phyloP scores from a whole-genome alignment of 306 rosid genomes.

The Dryas alaskensis region DNA sequence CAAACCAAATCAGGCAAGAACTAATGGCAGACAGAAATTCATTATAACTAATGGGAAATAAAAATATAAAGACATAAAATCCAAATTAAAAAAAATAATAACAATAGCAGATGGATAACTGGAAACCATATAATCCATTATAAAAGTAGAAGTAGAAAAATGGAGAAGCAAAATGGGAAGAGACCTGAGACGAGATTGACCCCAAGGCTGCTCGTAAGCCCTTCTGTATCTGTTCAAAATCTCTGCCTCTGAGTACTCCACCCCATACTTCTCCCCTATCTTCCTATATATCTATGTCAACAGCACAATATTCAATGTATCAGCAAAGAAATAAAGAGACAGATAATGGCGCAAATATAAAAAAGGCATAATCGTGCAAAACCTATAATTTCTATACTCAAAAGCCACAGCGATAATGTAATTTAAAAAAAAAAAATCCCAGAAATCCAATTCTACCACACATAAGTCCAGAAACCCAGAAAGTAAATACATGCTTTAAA shows the following conservation, averaged over 20 bases:
- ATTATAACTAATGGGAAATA: background rate
- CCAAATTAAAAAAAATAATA: background rate
- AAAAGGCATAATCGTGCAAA: background rate
- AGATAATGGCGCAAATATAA: background rate
- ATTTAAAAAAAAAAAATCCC: background rate
- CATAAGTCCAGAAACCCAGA: background rate
- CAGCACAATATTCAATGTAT: background rate
- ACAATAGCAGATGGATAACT: background rate
- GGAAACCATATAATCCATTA: background rate
- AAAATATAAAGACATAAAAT: background rate
- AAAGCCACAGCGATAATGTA: background rate
- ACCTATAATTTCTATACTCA: background rate
- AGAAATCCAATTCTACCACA: background rate
- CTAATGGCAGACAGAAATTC: background rate
- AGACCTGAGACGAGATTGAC: constrained; percentile 90
- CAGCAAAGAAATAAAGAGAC: background rate
- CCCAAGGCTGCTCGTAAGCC: constrained; percentile 94
- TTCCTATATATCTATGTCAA: constrained; percentile 61
- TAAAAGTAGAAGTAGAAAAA: background rate
- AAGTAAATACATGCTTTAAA: background rate
- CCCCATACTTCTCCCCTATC: constrained; percentile 92
- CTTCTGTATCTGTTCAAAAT: constrained; percentile 80
- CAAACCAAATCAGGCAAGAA: background rate
- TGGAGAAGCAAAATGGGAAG: constrained; percentile 8
- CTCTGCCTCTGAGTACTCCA: constrained; percentile 78